Evolutionary conservation across 2,329 filamentous ascomycete species (phyloP), one percentile per base, ranked within the genome.

Genomic region (Aspergillus ibericus): DNA sequence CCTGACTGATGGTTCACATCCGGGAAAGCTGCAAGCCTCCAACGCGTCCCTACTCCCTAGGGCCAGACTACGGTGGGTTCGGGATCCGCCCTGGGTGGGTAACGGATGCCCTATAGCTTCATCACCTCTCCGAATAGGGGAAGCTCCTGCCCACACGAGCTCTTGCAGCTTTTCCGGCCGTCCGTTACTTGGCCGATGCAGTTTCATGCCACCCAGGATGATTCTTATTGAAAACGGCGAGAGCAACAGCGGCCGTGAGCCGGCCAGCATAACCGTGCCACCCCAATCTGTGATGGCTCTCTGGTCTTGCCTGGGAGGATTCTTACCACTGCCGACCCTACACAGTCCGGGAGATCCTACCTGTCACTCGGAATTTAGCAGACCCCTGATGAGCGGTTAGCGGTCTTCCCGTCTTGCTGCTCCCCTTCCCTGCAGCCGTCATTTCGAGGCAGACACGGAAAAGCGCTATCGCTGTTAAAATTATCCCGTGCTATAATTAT

Each of bases 31-130:
- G 36, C 51, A 53, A 42, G 46, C 47, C 44, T 56, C 50, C 50
- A 52, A 55, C 49, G 54, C 55, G 56, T 56, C 40, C 48, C 57
- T 32, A 34, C 47, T 55, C 27, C 47, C 56, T 56, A 36, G 49
- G 29, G 53, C 40, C 53, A 62, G 56, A 56, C 38, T 53, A 48
- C 40, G 54, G 56, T 59, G 59, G 62, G 48, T 58, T 59, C 44
- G 59, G 57, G 62, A 65, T 65, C 63, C 63, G 63, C 62, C 51
- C 27, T 18, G 46, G 29, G 63, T 64, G 63, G 63, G 48, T 64
- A 64, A 61, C 18, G 47, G 20, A 56, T 58, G 58, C 57, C 59
- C 60, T 57, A 61, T 60, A 59, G 62, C 58, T 59, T 61, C 56
- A 59, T 56, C 60, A 58, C 48, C 53, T 58, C 57, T 56, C 59